Base-by-base conservation (phyloP, 23 red algal species). In the Gracilaria vermiculophylla region DNA sequence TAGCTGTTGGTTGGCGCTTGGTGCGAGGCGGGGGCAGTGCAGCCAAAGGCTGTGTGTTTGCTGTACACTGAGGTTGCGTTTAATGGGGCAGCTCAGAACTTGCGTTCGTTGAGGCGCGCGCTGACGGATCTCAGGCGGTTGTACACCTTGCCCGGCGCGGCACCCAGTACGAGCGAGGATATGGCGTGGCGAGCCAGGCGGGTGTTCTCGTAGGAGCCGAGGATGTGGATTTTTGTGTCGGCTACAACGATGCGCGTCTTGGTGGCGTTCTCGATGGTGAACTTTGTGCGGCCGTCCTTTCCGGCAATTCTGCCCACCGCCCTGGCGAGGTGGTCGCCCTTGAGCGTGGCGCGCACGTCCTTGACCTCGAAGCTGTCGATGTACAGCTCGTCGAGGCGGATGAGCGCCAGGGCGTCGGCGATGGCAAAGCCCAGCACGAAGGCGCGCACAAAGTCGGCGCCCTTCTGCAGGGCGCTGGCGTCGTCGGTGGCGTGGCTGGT, bases 231-330 rank as follows among this genome's bases (percentile, higher is more conserved):
- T 29, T 95, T 94, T 19, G 92, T 87, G 78, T 94, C 96, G n/a
- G 96, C 93, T 17, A 98, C 82, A 36, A 98, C 96, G 29, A 98
- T 88, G 13, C 96, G 81, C 47, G 92, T 94, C 45, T 94, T 94
- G 37, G 91, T 94, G 14, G 96, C 92, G 79, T 98, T 98, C 57
- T 98, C 96, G 66, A 98, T 98, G 28, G 96, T 89, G 85, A 92
- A 98, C 80, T 98, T 98, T 61, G 89, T 98, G 17, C 86, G 78
- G 8, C 96, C 96, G 43, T 92, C 92, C 29, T 91, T 95, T n/a
- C 96, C 96, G 20, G 96, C 96, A 48, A 98, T 58, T 27, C 96
- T 74, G 13, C 96, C 96, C 19, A 98, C 94, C 16, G 96, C 96
- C 15, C 96, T 79, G 12, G 92, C 36, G 7, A 94, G 81, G 48